Conservation (phyloP, 148 eudicot genomes). For the Rheum nobile region DNA sequence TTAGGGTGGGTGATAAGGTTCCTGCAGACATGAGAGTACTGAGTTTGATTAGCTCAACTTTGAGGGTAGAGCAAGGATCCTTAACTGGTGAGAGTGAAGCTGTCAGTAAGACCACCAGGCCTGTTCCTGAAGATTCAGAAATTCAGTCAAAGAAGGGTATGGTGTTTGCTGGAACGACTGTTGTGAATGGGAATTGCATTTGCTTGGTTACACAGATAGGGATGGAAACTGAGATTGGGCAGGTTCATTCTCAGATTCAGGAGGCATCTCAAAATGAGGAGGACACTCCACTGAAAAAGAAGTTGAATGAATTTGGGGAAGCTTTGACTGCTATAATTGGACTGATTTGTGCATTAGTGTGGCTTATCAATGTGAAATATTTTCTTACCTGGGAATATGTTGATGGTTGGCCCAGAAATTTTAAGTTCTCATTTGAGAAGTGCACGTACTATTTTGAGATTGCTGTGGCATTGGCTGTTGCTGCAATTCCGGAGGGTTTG, state of each 20-base stretch:
- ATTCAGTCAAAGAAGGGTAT: slow-evolving; percentile 39
- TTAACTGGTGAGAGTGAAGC: slow-evolving; percentile 25
- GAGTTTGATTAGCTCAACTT: slow-evolving; percentile 15
- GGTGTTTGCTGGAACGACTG: slow-evolving; percentile 42
- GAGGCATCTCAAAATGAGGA: slow-evolving; percentile 32
- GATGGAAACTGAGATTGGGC: slow-evolving; percentile 36
- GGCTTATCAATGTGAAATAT: slow-evolving; percentile 44
- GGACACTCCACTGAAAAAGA: slow-evolving; percentile 40
- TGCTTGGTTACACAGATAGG: slow-evolving; percentile 36
- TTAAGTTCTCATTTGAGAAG: slow-evolving; percentile 45
- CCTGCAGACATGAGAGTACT: slow-evolving; percentile 20
- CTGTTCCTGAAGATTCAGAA: slow-evolving; percentile 18
- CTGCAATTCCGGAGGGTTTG: slow-evolving; percentile 46
- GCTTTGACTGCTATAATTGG: slow-evolving; percentile 34
- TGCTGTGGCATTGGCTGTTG: slow-evolving; percentile 46
- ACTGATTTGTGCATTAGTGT: slow-evolving; percentile 24
- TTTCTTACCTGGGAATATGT: slow-evolving; percentile 39
- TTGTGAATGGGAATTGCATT: slow-evolving; percentile 33
- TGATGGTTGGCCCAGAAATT: slow-evolving; percentile 37
- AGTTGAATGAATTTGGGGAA: slow-evolving; percentile 40
- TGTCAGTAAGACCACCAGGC: slow-evolving; percentile 14
- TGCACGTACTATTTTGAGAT: slow-evolving; percentile 42
- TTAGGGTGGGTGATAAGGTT: slow-evolving; percentile 20
- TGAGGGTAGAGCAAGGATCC: slow-evolving; percentile 19
- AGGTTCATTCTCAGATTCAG: slow-evolving; percentile 38